phyloP scores from a whole-genome alignment of 768 basidiomycete genomes.

The Lactarius trivialis region DNA sequence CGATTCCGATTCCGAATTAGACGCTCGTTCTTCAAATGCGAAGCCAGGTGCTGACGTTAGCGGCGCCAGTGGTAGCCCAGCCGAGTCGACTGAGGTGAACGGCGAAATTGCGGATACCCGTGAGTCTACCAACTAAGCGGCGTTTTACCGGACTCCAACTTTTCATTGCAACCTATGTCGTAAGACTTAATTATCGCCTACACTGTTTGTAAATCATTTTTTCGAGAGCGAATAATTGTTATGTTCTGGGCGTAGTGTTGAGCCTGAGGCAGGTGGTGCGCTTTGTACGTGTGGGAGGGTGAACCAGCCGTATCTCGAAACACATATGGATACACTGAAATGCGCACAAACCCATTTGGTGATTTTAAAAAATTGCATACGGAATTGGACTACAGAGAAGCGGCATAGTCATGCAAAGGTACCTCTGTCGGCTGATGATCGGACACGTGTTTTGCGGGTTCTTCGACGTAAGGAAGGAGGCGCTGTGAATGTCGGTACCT shows the following conservation, averaged over 20 bases:
- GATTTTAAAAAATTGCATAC: not conserved
- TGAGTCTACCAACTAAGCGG: not conserved
- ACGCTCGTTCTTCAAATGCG: slow-evolving; percentile 4
- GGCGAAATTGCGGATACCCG: not conserved
- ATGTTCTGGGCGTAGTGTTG: too few species aligned
- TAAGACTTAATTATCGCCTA: slow-evolving; percentile 3
- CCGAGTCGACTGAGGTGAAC: slow-evolving; percentile 5
- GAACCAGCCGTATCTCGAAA: not conserved
- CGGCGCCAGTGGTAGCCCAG: slow-evolving; percentile 11
- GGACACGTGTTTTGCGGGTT: not conserved
- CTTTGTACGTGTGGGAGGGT: not conserved
- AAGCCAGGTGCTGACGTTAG: slow-evolving; percentile 15
- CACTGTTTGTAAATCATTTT: not conserved
- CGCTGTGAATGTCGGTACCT: slow-evolving; percentile 1
- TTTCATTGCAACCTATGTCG: not conserved
- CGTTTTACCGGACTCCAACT: not conserved
- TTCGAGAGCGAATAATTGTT: not conserved
- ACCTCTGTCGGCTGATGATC: not conserved
- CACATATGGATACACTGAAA: not conserved
- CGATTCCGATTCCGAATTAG: slow-evolving; percentile 10
- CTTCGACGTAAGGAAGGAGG: slow-evolving; percentile 2
- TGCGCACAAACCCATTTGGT: not conserved
- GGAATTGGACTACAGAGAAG: not conserved
- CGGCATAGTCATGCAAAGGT: not conserved
- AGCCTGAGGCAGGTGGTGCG: too few species aligned